These are phyloP conservation scores for Diospyros lotus DNA, from an alignment of 148 eudicot species.

Conservation along the genomic window DNA sequence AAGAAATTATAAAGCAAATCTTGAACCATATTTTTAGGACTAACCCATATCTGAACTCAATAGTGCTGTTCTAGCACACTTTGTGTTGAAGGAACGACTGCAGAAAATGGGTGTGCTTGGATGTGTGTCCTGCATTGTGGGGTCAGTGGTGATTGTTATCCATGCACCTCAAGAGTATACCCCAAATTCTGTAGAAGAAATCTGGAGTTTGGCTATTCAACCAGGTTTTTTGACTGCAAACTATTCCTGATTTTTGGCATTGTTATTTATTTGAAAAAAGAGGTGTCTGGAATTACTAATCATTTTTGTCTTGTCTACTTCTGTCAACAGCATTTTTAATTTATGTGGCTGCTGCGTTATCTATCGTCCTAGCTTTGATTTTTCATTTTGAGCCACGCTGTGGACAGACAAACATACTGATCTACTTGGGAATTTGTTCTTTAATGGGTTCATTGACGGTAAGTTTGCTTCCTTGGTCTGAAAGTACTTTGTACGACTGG, in stretches of 20 bases:
- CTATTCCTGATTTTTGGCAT: constrained; percentile 1
- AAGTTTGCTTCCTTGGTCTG: constrained; percentile 15
- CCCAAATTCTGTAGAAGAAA: constrained; percentile 67
- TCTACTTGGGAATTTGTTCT: constrained; percentile 91
- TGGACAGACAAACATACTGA: constrained; percentile 80
- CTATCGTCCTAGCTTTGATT: constrained; percentile 56
- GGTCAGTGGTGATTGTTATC: constrained; percentile 77
- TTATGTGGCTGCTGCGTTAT: constrained; percentile 63
- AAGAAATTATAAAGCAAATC: background rate
- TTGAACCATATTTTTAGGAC: constrained; percentile 1
- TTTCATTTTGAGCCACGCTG: constrained; percentile 74
- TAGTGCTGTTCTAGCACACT: constrained; percentile 93
- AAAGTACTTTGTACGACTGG: background rate
- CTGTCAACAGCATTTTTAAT: constrained; percentile 65
- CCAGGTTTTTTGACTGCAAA: constrained; percentile 44
- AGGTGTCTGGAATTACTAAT: background rate
- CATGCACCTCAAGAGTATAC: constrained; percentile 87
- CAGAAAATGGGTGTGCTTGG: constrained; percentile 63
- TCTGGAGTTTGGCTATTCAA: constrained; percentile 81
- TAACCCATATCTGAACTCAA: constrained; percentile 25
- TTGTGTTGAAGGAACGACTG: constrained; percentile 69
- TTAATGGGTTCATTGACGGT: constrained; percentile 86
- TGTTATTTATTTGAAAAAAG: no score
- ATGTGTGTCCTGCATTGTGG: constrained; percentile 80
- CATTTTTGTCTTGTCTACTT: constrained; percentile 16